Base-by-base conservation (phyloP, 257 asterid species). In the Orobanche coerulescens region DNA sequence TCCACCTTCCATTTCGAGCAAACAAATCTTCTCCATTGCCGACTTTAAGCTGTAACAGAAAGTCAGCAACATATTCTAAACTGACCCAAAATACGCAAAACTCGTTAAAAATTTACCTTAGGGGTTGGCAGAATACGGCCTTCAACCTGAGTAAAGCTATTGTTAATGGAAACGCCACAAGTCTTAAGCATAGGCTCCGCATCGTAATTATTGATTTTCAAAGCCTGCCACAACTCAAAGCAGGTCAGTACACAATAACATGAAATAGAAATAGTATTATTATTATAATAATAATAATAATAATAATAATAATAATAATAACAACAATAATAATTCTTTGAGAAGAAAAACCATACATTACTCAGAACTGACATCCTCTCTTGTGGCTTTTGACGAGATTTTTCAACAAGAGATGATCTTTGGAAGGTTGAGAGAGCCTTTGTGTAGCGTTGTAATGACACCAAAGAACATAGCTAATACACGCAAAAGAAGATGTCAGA, bases 1-100 rank as follows among this genome's bases (percentile, higher is more conserved):
- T 91, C 98, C 98, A 91, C 28, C 98, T 66, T 10, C 98, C 98
- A 62, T 88, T 88, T 3, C 94, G 71, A 25, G 95, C 72, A 65
- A 74, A 82, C 64, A 88, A 57, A 58, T 87, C 98, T 30, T 82
- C 95, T 36, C 94, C 94, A 74, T 82, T 82, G 16, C 84, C 96
- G 1, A 83, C 89, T 75, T 91, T 91, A 57, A 91, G 70, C 98
- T 91, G 87, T 63, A 79, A 64, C 12, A 57, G 46, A 20, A 67
- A 4, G 20, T 62, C 50, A 62, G 24, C 51, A 66, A 56, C 62
- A 37, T 49, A 16, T 49, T 25, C 10, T 47, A 47, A 9, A 13
- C 6, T 20, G 20, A 18, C 54, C n/a, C 6, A 20, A 31, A 1
- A n/a, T 18, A 66, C 60, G 60, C 15, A 44, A 30, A 22, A 44